Evolutionary conservation across 2,329 filamentous ascomycete species (phyloP).

Genomic region (Blastomyces percursus): DNA sequence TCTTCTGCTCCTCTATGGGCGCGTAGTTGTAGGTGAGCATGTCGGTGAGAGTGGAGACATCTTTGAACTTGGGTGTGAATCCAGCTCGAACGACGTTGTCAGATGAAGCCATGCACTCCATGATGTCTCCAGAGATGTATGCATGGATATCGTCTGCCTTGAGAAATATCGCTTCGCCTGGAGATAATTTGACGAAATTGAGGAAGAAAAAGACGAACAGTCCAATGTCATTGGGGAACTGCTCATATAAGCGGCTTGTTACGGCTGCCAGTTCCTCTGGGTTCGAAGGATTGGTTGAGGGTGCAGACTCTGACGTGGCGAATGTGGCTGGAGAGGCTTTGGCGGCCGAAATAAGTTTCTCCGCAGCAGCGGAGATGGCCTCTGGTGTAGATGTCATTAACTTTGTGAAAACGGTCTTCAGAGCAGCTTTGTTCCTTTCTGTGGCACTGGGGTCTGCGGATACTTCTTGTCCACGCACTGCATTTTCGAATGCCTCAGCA

Average conservation of each 20-base stretch:
- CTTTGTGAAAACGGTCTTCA: slow-evolving; percentile 63
- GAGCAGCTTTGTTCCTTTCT: slow-evolving; percentile 61
- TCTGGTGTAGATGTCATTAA: slow-evolving; percentile 69
- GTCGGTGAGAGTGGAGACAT: slow-evolving; percentile 73
- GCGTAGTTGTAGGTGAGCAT: slow-evolving; percentile 96
- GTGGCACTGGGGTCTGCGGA: slow-evolving; percentile 36
- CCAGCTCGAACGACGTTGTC: slow-evolving; percentile 97
- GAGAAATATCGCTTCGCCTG: slow-evolving; percentile 91
- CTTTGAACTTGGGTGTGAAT: slow-evolving; percentile 98
- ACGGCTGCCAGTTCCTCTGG: slow-evolving; percentile 61
- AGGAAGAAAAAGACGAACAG: slow-evolving; percentile 95
- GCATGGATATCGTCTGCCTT: slow-evolving; percentile 96
- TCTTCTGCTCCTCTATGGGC: slow-evolving; percentile 90
- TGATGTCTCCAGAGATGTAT: slow-evolving; percentile 67
- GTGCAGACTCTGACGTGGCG: slow-evolving; percentile 41
- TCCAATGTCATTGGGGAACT: slow-evolving; percentile 85
- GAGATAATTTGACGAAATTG: slow-evolving; percentile 78
- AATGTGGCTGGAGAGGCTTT: slow-evolving; percentile 59
- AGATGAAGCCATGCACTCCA: slow-evolving; percentile 98
- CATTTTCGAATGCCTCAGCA: slow-evolving; percentile 45
- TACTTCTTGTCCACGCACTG: slow-evolving; percentile 46
- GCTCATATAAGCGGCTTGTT: slow-evolving; percentile 61
- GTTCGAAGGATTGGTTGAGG: slow-evolving; percentile 27
- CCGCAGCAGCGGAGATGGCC: slow-evolving; percentile 52
- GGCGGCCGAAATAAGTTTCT: slow-evolving; percentile 60